Evolutionary conservation across 306 rosid species (phyloP), one percentile per base, ranked within the genome.

Genomic region (Sophora flavescens): DNA sequence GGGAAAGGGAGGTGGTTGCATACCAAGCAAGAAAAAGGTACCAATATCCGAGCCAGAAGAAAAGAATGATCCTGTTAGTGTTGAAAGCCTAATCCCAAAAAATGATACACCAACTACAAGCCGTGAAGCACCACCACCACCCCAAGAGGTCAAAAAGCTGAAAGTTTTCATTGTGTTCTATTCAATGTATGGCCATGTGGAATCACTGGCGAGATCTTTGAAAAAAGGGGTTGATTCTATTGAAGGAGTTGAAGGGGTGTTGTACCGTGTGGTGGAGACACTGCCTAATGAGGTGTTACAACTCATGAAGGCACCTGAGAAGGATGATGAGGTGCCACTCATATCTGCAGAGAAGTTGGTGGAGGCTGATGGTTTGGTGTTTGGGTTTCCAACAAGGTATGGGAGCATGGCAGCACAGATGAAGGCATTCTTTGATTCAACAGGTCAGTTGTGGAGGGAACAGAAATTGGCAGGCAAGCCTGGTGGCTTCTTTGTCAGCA

Each of bases 1-100:
- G 97, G 90, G 97, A 22, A 91, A 87, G 86, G 96, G 96, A 32
- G 78, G 89, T 7, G 96, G 96, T 14, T 91, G 97, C 63, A 41
- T 88, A 28, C 93, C 90, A 11, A 91, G 95, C 86, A 91, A 88
- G 93, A 86, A 75, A 48, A 82, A 74, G 63, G 39, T 74, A 48
- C 83, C 87, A 8, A 33, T 58, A 66, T 80, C 69, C 3, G 77
- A 60, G 59, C 68, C 81, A 75, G 87, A 75, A 75, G 87, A 75
- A 80, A 81, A 60, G 62, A 41, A 52, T 30, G 73, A 14, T 50
- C 81, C 77, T 8, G 44, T 64, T 64, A 79, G 83, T 62, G 82
- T 61, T 67, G 86, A 78, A 75, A 63, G 15, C 44, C 77, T 39
- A 75, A 51, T 36, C 51, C 79, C 70, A 52, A 14, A 28, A 52